phyloP scores from a whole-genome alignment of 306 rosid genomes.

The Castanopsis chinensis region DNA sequence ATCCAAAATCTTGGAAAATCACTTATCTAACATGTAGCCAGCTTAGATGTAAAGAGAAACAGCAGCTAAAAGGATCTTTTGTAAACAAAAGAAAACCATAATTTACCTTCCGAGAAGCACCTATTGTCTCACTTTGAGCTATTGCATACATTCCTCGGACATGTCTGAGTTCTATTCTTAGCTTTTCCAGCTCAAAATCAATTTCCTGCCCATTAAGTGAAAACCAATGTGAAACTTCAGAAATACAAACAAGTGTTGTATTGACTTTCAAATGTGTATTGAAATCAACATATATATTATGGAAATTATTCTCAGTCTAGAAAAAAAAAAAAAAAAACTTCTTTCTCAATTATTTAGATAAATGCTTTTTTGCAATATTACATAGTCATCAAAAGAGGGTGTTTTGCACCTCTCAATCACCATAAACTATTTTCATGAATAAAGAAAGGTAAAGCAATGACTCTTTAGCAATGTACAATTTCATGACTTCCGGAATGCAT shows the following conservation, averaged over 20 bases:
- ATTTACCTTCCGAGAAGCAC: constrained; percentile 74
- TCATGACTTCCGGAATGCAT: not conserved
- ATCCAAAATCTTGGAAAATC: not conserved
- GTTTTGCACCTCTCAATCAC: not conserved
- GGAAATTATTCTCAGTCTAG: not conserved
- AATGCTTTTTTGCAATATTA: not conserved
- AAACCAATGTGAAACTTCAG: not conserved
- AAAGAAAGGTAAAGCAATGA: constrained; percentile 9
- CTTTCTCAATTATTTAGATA: not conserved
- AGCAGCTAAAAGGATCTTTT: constrained; percentile 7
- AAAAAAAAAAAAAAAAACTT: not conserved
- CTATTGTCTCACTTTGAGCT: constrained; percentile 70
- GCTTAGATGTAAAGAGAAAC: constrained; percentile 5
- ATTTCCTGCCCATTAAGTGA: constrained; percentile 55
- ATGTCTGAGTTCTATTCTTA: constrained; percentile 84
- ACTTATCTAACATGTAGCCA: not conserved
- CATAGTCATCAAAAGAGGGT: not conserved
- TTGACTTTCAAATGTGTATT: not conserved
- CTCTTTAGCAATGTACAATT: not conserved
- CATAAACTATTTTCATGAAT: not conserved
- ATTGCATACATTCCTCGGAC: constrained; percentile 82
- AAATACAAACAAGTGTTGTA: not conserved
- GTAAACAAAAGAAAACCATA: constrained; percentile 13
- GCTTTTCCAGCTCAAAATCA: constrained; percentile 76
- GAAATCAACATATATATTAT: not conserved